Percentiles rank a stretch among this genome's conserved stretches.
These are phyloP conservation scores for Physaria fendleri DNA, from an alignment of 345 rosid genomes.

Conservation along the genomic window DNA sequence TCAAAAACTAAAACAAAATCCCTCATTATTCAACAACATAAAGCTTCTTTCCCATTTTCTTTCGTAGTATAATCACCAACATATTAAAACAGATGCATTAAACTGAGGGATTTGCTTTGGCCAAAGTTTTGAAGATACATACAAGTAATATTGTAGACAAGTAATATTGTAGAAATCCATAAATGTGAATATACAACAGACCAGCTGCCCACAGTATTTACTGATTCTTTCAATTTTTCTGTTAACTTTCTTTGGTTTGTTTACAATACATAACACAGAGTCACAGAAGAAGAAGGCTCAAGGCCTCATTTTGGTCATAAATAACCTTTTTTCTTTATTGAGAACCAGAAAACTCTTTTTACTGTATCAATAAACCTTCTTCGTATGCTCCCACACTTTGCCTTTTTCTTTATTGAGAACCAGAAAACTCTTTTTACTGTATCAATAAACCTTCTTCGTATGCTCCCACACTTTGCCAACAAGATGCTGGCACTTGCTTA, in stretches of 20 bases:
- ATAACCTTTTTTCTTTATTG: too few species aligned
- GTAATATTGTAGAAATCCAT: not conserved
- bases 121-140: not conserved
- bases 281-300: constrained; percentile 19
- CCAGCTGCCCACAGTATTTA: constrained; percentile 7
- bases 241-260: not conserved
- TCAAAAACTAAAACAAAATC: not conserved
- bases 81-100: not conserved
- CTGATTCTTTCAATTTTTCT: not conserved
- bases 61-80: not conserved
- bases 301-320: too few species aligned
- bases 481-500: constrained; percentile 1
- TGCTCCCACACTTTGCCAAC: constrained; percentile 27
- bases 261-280: constrained; percentile 14
- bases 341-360: constrained; percentile 13
- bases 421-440: constrained; percentile 5
- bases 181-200: constrained; percentile 24
- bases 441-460: constrained; percentile 13
- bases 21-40: not conserved
- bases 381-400: constrained; percentile 27
- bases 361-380: not conserved
- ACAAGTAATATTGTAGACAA: not conserved
- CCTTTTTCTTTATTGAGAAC: not conserved
- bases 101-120: not conserved
- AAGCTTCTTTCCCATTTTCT: not conserved